Evolutionary conservation across 352 stramenopile genomes (phyloP), one percentile per base, ranked within the genome.

Genomic region (Globisporangium cystogenes): DNA sequence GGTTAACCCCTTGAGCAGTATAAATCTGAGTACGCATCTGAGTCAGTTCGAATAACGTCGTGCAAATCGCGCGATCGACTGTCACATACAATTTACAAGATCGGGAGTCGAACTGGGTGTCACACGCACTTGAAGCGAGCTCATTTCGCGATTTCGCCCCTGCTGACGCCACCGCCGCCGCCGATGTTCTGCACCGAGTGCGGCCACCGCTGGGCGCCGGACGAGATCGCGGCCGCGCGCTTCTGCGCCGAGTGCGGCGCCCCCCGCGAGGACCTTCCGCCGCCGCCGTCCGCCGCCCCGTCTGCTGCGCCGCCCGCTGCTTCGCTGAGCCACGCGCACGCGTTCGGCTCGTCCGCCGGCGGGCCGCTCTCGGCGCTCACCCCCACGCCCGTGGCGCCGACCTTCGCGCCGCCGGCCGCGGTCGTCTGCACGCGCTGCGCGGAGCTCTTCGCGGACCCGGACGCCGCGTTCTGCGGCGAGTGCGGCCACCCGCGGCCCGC

Each of bases 171-270:
- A 33, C 23, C 10, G 24, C 41, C 4, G n/a, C 33, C 18, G 18
- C 12, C 11, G 49, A 89, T 93, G 77, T 93, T 93, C 63, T 93
- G 82, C 44, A 82, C 72, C 20, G 82, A 93, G 67, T 93, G 82
- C 55, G 82, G 82, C 48, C 81, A 89, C 56, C 70, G 76, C 42
- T 93, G 81, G 81, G 81, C 79, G 41, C 74, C 81, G 4, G 81
- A 90, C 42, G 82, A 93, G 65, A 89, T 91, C 61, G 76, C 74
- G 27, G 82, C 64, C 37, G 76, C 80, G 59, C 77, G 81, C 64
- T 93, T 93, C 62, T 93, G 82, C 60, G 82, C 82, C 49, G 82
- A 93, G 60, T 93, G 82, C 43, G 80, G 82, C 7, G 74, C 80
- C 23, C 76, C 79, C 5, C 78, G 82, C 16, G 80, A 91, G 54